These are phyloP conservation scores for Lactuca saligna DNA, from an alignment of 129 eudicot genomes.

Conservation along the genomic window DNA sequence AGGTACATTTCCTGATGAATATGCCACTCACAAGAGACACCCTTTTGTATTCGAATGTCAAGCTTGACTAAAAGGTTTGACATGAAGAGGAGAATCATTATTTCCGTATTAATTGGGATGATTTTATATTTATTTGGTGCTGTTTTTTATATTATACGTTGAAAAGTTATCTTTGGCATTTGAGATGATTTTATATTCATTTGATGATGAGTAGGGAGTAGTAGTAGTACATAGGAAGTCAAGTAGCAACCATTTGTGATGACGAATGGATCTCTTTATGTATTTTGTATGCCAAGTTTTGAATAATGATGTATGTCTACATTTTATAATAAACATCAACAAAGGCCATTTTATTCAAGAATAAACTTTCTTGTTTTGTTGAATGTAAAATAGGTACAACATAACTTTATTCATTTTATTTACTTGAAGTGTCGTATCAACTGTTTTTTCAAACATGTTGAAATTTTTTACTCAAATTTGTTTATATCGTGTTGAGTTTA, in stretches of 20 bases:
- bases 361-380: background rate
- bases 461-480: too few species aligned
- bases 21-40: conserved; percentile 88
- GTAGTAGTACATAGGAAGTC: background rate
- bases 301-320: conserved; percentile 18
- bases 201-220: conserved; percentile 11
- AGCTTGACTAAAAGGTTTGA: conserved; percentile 54
- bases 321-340: background rate
- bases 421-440: too few species aligned
- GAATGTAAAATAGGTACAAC: too few species aligned
- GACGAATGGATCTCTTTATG: background rate
- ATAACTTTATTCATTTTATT: too few species aligned
- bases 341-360: background rate
- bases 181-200: background rate
- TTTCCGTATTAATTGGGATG: background rate
- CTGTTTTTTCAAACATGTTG: too few species aligned
- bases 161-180: background rate
- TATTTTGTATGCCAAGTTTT: conserved; percentile 22
- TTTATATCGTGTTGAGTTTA: too few species aligned
- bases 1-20: conserved; percentile 60
- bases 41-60: conserved; percentile 78
- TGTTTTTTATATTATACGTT: background rate
- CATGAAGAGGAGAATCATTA: conserved; percentile 8
- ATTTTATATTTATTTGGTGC: background rate
- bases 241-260: conserved; percentile 1